These are phyloP conservation scores for Pseudopyrenochaeta lycopersici DNA, from an alignment of 2,329 filamentous ascomycete genomes.

Conservation along the genomic window DNA sequence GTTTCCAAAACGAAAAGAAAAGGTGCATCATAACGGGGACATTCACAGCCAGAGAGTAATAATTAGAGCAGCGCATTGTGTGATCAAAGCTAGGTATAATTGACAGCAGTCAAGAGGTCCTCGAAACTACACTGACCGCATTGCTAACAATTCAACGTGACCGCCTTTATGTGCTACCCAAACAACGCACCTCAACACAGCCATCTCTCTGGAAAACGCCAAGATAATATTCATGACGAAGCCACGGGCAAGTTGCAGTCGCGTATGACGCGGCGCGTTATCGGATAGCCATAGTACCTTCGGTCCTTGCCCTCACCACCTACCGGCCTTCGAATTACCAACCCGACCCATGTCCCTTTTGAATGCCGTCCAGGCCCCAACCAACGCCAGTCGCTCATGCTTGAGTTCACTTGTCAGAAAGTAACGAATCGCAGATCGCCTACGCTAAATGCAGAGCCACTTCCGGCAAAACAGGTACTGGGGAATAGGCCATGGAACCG, in stretches of 20 bases:
- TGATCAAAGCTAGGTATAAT: conserved; percentile 5
- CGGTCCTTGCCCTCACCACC: conserved; percentile 5
- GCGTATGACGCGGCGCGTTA: conserved; percentile 8
- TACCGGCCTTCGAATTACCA: not conserved
- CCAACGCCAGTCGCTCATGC: conserved; percentile 52
- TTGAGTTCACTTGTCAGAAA: conserved; percentile 25
- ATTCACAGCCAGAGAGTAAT: too few species aligned
- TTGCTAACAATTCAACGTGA: conserved; percentile 14
- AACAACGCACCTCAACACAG: conserved; percentile 9
- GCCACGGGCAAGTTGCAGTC: conserved; percentile 19
- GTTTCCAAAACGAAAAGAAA: too few species aligned
- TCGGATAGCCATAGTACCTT: not conserved
- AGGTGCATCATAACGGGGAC: too few species aligned
- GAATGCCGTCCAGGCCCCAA: conserved; percentile 30
- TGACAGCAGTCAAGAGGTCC: conserved; percentile 10
- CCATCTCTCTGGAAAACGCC: conserved; percentile 19
- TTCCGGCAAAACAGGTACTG: conserved; percentile 23
- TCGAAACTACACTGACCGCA: conserved; percentile 7
- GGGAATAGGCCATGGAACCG: conserved; percentile 10
- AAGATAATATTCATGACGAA: conserved; percentile 18
- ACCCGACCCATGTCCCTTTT: conserved; percentile 13
- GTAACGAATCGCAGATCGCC: conserved; percentile 30
- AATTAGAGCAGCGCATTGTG: too few species aligned
- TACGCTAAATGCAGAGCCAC: conserved; percentile 45
- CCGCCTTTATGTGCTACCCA: not conserved